Base-by-base conservation (phyloP, 768 basidiomycete species). In the Leccinum disarticulatum region DNA sequence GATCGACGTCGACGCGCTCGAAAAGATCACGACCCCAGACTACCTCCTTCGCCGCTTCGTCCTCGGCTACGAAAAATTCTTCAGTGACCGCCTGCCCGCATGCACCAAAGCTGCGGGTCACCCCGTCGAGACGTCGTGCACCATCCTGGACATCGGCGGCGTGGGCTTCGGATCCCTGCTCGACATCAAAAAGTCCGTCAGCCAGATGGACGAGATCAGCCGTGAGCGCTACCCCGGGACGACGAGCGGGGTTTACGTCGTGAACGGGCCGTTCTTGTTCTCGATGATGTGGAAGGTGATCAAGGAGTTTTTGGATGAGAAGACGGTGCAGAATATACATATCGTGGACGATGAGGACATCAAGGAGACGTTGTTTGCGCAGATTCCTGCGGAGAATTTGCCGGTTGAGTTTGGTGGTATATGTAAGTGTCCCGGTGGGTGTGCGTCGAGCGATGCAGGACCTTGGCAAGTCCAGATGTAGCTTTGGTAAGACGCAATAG, bases 171-270 rank as follows among this genome's bases (percentile, higher is more conserved):
- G 82, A 62, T 86, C 85, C 70, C 98, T 98, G 72, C 93, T 88
- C 74, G 84, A 83, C 69, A 94, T 98, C 77, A 95, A 93, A 77
- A 90, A 92, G 76, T 95, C 93, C 79, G 89, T 98, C 43, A 82
- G 80, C 61, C 75, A 83, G 22, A 90, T 94, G 0, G 78, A 88
- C 1, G 70, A 73, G 25, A 88, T 99, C 74, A 91, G 93, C 10
- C 94, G 97, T 74, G 84, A 97, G 78, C 82, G 90, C 65, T 98
- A 95, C 74, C 92, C 94, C 1, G 93, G 95, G 74, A 85, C 82
- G 64, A 93, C 98, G 96, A 96, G 96, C 79, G 92, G 91, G 72
- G 97, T 99, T 79, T 99, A 92, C 81, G 94, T 98, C 81, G 90
- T 97, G 82, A 98, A 98, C 70, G 91, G 93, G 0, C 95, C 96